Base-by-base conservation (phyloP, 2,329 filamentous ascomycete genomes). In the Colletotrichum cordylinicola region DNA sequence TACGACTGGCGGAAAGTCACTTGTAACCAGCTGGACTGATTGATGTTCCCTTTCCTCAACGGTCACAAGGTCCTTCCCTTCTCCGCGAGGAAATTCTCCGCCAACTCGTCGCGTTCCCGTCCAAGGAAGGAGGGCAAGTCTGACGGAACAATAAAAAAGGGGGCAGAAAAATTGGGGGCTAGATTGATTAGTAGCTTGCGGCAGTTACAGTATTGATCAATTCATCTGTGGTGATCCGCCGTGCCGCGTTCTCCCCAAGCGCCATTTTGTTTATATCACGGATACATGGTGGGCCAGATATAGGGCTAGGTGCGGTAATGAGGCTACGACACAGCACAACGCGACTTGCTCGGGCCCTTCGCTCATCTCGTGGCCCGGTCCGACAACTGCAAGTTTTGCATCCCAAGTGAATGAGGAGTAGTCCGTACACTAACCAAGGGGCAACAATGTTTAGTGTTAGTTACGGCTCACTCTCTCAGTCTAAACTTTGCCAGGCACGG, bases 241-340 rank as follows among this genome's bases (percentile, higher is more conserved):
- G 55, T 52, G 31, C 43, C 27, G 43, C 29, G 39, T 55, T 52
- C 37, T 27, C n/a, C 33, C 18, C 33, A 60, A 62, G 33, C 24
- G 55, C 62, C 24, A 37, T 72, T 75, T 75, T 56, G 31, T 61
- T 62, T 70, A 62, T 62, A 70, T 70, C 67, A 62, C 67, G 55
- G n/a, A n/a, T n/a, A 52, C 35, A 12, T 52, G 37, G 37, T 8
- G n/a, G 12, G 55, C 43, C 35, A 37, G 27, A n/a, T 52, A 62
- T 70, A 52, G 67, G 56, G 37, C 37, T 62, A 35, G 33, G 56
- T 27, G 37, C 12, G 31, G 48, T 27, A 31, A 68, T n/a, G 43
- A 52, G 43, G 43, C 43, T 24, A 52, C 43, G 6, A 52, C 7
- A 21, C 33, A 64, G 21, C 61, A 27, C 16, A 35, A 27, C 9